phyloP scores from a whole-genome alignment of 164 flowering plant species.

The Vitis cinerea region DNA sequence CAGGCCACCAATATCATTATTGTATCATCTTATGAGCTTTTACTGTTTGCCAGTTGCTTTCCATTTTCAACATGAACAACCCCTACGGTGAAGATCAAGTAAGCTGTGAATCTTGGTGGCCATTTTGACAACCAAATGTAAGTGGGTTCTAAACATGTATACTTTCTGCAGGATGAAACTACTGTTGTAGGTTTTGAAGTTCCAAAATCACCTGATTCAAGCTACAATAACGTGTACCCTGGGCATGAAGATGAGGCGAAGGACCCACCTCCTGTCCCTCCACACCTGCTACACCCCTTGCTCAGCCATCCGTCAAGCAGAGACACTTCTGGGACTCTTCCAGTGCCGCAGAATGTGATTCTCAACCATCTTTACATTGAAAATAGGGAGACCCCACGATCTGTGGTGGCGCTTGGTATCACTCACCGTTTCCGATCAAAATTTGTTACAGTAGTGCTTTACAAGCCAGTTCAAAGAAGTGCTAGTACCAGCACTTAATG shows the following conservation, averaged over 20 bases:
- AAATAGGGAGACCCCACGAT: slow-evolving; percentile 63
- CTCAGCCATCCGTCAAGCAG: slow-evolving; percentile 49
- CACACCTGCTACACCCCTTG: slow-evolving; percentile 72
- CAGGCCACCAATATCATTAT: too few species aligned
- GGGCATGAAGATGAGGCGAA: slow-evolving; percentile 72
- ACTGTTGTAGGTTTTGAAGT: slow-evolving; percentile 84
- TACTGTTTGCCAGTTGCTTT: slow-evolving; percentile 1
- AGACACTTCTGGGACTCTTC: slow-evolving; percentile 51
- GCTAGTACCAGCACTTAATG: slow-evolving; percentile 30
- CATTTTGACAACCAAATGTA: neutral
- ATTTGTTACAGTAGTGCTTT: slow-evolving; percentile 79
- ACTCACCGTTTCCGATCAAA: slow-evolving; percentile 82
- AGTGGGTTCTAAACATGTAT: neutral
- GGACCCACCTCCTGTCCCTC: slow-evolving; percentile 84
- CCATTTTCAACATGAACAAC: slow-evolving; percentile 42
- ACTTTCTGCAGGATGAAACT: slow-evolving; percentile 57
- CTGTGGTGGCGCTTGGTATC: slow-evolving; percentile 89
- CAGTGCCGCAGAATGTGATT: slow-evolving; percentile 65
- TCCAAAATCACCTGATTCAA: slow-evolving; percentile 84
- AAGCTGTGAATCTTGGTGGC: slow-evolving; percentile 16
- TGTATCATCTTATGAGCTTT: neutral
- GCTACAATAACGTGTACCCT: slow-evolving; percentile 69
- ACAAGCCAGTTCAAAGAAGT: slow-evolving; percentile 84
- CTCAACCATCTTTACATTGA: slow-evolving; percentile 94
- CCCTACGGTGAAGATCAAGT: slow-evolving; percentile 39